A percentile compares a stretch with the other conserved stretches of the same genome.
Conservation (phyloP, 139 green algal genomes). For the Tetraselmis chui region DNA sequence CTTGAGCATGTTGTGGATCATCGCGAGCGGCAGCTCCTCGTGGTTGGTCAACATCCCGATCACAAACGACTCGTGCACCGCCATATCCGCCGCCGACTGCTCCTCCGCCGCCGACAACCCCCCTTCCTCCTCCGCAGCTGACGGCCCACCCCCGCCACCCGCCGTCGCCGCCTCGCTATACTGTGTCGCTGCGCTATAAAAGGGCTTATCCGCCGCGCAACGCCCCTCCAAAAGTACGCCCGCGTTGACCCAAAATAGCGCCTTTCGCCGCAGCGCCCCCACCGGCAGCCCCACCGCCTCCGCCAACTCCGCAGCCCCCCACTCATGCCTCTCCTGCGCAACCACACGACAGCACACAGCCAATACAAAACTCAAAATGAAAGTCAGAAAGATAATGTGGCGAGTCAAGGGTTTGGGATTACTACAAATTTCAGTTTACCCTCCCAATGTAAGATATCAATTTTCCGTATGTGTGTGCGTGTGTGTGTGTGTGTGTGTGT, state of each 20-base stretch:
- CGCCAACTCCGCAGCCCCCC: conserved; percentile 42
- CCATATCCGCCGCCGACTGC: conserved; percentile 38
- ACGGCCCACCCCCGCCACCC: background rate
- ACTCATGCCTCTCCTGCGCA: background rate
- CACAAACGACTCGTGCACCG: conserved; percentile 72
- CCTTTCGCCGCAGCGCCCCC: conserved; percentile 47
- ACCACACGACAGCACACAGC: background rate
- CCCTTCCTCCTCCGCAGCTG: background rate
- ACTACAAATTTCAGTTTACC: no score
- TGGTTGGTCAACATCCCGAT: conserved; percentile 88
- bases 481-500: no score
- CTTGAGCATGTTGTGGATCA: conserved; percentile 92
- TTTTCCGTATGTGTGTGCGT: no score
- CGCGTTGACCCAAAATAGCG: conserved; percentile 83
- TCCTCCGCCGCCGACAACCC: conserved; percentile 2
- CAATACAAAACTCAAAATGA: no score
- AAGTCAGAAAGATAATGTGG: no score
- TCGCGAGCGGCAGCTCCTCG: conserved; percentile 62
- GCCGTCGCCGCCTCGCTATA: conserved; percentile 5
- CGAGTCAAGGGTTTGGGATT: no score
- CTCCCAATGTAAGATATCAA: no score
- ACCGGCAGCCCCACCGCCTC: conserved; percentile 38
- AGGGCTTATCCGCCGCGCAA: background rate
- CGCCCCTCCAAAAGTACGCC: conserved; percentile 57
- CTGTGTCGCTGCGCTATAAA: conserved; percentile 20